phyloP scores from a whole-genome alignment of 78 protist genomes.

The Acrasis kona region DNA sequence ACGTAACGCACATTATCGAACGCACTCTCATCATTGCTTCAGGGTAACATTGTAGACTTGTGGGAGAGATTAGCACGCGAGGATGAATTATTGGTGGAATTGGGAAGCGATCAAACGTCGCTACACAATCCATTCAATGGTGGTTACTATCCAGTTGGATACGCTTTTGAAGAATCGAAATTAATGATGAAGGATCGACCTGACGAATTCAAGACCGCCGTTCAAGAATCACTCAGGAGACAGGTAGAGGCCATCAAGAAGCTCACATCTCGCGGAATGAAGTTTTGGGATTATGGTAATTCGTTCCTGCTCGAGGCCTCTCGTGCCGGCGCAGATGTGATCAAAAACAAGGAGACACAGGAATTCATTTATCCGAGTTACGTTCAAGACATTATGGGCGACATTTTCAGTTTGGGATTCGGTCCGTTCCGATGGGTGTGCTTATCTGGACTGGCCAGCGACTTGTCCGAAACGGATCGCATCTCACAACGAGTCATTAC shows the following conservation, averaged over 20 bases:
- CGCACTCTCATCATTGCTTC: neutral
- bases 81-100: constrained; percentile 48
- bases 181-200: constrained; percentile 68
- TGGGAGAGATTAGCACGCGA: constrained; percentile 56
- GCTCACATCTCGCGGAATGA: constrained; percentile 60
- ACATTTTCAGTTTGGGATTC: constrained; percentile 66
- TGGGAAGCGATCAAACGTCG: constrained; percentile 85
- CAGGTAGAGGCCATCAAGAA: constrained; percentile 69
- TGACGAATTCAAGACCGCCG: constrained; percentile 41
- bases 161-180: constrained; percentile 68
- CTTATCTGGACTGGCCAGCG: constrained; percentile 40
- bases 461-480: constrained; percentile 59
- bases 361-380: constrained; percentile 71
- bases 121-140: constrained; percentile 85
- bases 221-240: constrained; percentile 57
- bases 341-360: constrained; percentile 18
- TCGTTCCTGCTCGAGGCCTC: constrained; percentile 58
- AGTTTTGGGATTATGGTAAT: constrained; percentile 85
- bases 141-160: constrained; percentile 80
- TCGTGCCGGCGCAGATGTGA: constrained; percentile 69
- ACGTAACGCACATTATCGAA: too few relatives aligned
- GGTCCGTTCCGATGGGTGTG: constrained; percentile 93
- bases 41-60: constrained; percentile 80
- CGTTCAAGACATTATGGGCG: constrained; percentile 77
- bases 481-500: constrained; percentile 61